phyloP scores from a whole-genome alignment of 495 filamentous ascomycete species.

The Penicillium egyptiacum region DNA sequence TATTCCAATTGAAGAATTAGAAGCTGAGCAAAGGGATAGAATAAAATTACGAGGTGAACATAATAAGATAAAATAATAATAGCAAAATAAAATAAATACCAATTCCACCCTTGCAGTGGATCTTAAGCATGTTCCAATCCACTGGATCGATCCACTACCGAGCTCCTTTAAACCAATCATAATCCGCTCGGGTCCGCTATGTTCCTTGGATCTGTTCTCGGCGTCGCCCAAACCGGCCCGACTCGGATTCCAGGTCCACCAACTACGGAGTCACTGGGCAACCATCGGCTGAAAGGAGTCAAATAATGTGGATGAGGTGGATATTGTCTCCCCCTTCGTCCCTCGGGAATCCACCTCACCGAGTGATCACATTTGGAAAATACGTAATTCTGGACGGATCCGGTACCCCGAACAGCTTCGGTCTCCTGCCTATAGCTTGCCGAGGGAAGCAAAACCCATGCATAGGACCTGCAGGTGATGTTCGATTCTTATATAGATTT shows the following conservation, averaged over 20 bases:
- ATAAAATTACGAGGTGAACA: neutral
- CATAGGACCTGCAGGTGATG: slow-evolving; percentile 7
- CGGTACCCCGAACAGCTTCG: slow-evolving; percentile 7
- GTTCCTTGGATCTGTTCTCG: slow-evolving; percentile 30
- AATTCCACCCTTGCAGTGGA: slow-evolving; percentile 31
- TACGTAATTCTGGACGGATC: slow-evolving; percentile 23
- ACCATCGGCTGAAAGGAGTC: slow-evolving; percentile 26
- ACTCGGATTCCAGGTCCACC: slow-evolving; percentile 36
- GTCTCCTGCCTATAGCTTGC: slow-evolving; percentile 5
- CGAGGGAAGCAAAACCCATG: slow-evolving; percentile 5
- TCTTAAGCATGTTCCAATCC: slow-evolving; percentile 24
- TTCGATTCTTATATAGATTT: slow-evolving; percentile 6
- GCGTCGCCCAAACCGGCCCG: slow-evolving; percentile 33
- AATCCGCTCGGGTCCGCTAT: slow-evolving; percentile 11
- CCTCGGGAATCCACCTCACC: slow-evolving; percentile 31
- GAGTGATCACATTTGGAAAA: slow-evolving; percentile 27
- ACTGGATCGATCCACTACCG: slow-evolving; percentile 24
- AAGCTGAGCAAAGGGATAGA: neutral
- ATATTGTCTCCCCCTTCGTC: slow-evolving; percentile 14
- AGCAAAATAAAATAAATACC: neutral
- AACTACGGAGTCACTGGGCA: slow-evolving; percentile 29
- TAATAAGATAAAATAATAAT: neutral
- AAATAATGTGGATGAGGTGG: slow-evolving; percentile 18
- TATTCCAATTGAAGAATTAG: neutral
- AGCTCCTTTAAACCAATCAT: slow-evolving; percentile 23